Conservation (phyloP, 208 protist species). For the Trypanosoma caninum region DNA sequence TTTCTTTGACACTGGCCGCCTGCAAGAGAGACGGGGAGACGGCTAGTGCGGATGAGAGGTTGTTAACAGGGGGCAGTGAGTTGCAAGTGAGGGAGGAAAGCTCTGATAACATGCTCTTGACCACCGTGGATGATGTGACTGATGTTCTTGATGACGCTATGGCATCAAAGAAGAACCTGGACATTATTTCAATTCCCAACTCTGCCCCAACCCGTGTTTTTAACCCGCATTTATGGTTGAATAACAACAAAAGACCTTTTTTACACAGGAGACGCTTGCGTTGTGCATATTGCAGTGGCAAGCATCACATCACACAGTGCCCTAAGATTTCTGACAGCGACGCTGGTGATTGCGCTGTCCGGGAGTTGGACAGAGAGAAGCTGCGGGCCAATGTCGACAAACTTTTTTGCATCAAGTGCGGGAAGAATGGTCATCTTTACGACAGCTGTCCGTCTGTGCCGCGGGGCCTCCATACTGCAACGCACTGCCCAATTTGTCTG, state of each 20-base stretch:
- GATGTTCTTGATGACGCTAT: slow-evolving; percentile 1
- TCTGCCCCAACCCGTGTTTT: slow-evolving; percentile 36
- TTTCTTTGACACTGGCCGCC: too few species aligned
- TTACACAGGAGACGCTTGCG: slow-evolving; percentile 59
- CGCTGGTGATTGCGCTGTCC: neutral
- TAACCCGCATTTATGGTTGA: slow-evolving; percentile 37
- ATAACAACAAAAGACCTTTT: slow-evolving; percentile 42
- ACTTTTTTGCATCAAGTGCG: slow-evolving; percentile 73
- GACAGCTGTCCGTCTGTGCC: slow-evolving; percentile 37
- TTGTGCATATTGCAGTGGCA: slow-evolving; percentile 79
- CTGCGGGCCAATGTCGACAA: slow-evolving; percentile 7
- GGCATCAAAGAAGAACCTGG: neutral
- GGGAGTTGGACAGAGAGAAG: slow-evolving; percentile 3
- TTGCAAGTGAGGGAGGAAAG: neutral
- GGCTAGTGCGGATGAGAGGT: too few species aligned
- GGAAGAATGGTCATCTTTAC: slow-evolving; percentile 48
- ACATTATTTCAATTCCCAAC: slow-evolving; percentile 52
- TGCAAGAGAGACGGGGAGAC: too few species aligned
- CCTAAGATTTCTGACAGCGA: slow-evolving; percentile 29
- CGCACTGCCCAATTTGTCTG: slow-evolving; percentile 59
- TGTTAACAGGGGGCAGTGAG: too few species aligned
- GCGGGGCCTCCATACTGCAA: slow-evolving; percentile 30
- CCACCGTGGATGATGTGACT: slow-evolving; percentile 21
- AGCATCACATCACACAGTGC: slow-evolving; percentile 74
- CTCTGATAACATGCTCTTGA: neutral